Evolutionary conservation across 805 yeast species (phyloP), one percentile per base, ranked within the genome.

Genomic region (Kodamaea lidongshanica): DNA sequence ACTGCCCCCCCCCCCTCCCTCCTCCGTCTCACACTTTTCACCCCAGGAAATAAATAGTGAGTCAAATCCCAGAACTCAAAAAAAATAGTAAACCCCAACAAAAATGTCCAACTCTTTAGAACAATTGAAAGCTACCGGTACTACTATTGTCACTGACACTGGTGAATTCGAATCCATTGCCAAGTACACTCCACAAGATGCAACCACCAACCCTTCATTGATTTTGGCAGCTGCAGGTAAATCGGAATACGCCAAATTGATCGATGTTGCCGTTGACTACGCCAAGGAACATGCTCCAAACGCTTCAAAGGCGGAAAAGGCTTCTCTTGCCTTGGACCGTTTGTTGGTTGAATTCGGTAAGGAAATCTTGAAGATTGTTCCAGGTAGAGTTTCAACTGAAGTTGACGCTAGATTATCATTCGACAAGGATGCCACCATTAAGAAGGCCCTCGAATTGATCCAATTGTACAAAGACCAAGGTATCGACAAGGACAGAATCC

Each of bases 301-400:
- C 36, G 48, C 70, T 16, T 56, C 69, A 35, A 60, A 67, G 27
- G 80, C 76, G 50, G 80, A 77, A 59, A 73, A 80, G 62, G 94
- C 92, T 23, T 67, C 74, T 32, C 61, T 75, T 48, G 96, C 98
- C 28, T 74, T 89, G 48, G 98, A 92, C 70, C 73, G 84, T 65
- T 70, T 92, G 51, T 76, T 92, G 53, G 95, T 92, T 43, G 97
- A 88, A 67, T 92, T 92, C 60, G 99, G 99, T 66, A 73, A 75
- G 54, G 88, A 84, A 67, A 92, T 92, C 56, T 73, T 92, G 56
- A 73, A 76, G 56, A 85, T 92, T 56, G 96, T 92, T 33, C 99
- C 99, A 48, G 99, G 99, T 54, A 82, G 97, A 70, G 98, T 92
- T 37, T 87, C 96, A 37, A 92, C 99, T 41, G 99, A 92, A 72